Conservation (phyloP, 345 rosid genomes). For the Bruguiera parviflora region DNA sequence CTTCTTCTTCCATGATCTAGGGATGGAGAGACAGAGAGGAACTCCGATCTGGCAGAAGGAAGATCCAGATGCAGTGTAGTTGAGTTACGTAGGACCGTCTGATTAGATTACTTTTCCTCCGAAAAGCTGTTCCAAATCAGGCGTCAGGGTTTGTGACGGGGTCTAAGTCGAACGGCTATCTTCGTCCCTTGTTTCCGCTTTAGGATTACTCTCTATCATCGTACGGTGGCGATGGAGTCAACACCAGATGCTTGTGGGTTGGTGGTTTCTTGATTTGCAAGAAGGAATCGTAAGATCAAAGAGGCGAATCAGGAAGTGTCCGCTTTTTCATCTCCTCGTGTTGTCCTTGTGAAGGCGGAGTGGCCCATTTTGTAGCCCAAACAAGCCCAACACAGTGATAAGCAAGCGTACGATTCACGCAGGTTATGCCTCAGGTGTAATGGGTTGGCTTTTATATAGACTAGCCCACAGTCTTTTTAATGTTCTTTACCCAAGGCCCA, state of each 20-base stretch:
- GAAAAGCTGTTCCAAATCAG: not conserved
- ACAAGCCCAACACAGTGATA: too few relatives aligned
- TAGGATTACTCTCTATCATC: not conserved
- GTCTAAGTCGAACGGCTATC: not conserved
- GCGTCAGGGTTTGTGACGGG: not conserved
- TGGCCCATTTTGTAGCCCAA: too few relatives aligned
- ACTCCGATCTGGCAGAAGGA: not conserved
- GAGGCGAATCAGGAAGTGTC: not conserved
- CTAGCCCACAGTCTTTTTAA: too few relatives aligned
- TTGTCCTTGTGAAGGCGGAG: too few relatives aligned
- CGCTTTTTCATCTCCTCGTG: not conserved
- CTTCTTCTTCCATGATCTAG: conserved; percentile 30
- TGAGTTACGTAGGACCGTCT: not conserved
- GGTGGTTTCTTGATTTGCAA: conserved; percentile 9
- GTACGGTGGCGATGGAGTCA: conserved; percentile 5
- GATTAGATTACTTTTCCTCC: conserved; percentile 13
- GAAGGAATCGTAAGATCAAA: not conserved
- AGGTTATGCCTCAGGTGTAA: too few relatives aligned
- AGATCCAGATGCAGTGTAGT: not conserved
- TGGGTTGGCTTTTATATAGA: too few relatives aligned
- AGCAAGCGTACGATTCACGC: too few relatives aligned
- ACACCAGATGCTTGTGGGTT: not conserved
- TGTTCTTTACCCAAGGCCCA: too few relatives aligned
- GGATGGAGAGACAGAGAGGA: not conserved
- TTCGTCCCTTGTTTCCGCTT: not conserved